Conservation (phyloP, 352 stramenopile species). For the Pythium guiyangense region DNA sequence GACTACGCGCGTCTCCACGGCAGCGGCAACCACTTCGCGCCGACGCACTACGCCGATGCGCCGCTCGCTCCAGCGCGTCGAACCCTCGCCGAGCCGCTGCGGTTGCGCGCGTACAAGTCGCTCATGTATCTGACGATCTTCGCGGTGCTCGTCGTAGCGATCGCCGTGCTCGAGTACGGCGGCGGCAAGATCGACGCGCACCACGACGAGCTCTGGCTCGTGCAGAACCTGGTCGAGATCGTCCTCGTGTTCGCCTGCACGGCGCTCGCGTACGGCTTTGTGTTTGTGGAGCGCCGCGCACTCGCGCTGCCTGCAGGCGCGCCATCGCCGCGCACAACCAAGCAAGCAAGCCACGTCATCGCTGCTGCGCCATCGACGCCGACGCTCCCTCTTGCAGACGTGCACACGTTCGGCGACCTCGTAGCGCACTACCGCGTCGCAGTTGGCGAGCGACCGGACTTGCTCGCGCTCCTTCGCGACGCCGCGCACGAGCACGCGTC, state of each 20-base stretch:
- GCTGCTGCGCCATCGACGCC: too few relatives aligned
- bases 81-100: slow-evolving; percentile 14
- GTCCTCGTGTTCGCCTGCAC: not conserved
- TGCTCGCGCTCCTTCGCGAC: too few relatives aligned
- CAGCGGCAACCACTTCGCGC: not conserved
- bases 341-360: not conserved
- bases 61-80: not conserved
- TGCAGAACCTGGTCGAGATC: slow-evolving; percentile 8
- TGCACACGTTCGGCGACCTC: slow-evolving; percentile 23
- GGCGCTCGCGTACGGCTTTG: slow-evolving; percentile 1
- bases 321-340: not conserved
- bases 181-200: too few relatives aligned
- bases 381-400: not conserved
- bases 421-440: slow-evolving; percentile 24
- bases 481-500: slow-evolving; percentile 18
- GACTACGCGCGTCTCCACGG: slow-evolving; percentile 26
- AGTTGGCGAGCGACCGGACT: slow-evolving; percentile 22
- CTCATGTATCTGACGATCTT: not conserved
- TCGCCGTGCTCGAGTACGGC: too few relatives aligned
- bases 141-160: not conserved
- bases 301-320: not conserved
- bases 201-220: too few relatives aligned
- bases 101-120: slow-evolving; percentile 1
- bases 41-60: slow-evolving; percentile 1
- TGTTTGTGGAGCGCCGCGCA: not conserved